Evolutionary conservation across 176 grass and related monocot species (phyloP), one percentile per base, ranked within the genome.

Genomic region (Pontederia crassipes): DNA sequence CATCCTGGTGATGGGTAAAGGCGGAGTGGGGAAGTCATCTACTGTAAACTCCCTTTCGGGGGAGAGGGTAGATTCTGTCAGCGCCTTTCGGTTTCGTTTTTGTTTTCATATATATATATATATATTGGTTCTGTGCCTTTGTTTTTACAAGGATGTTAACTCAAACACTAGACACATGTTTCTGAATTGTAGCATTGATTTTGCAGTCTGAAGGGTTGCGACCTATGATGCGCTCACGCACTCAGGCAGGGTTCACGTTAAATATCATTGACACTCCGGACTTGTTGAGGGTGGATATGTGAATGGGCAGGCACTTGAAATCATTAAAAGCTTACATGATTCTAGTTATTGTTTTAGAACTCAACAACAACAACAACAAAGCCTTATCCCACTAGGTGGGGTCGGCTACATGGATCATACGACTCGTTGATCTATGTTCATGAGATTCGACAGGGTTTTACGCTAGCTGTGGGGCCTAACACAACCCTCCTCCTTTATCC

Each of bases 201-300:
- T 55, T 77, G 63, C 72, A 98, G 93, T 98, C 88, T 12, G 88
- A 98, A 77, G 88, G 93, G 72, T 62, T 98, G 72, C 82, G 93
- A 32, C 84, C 93, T 0, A 86, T 57, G 57, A 98, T 92, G 85
- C 92, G 88, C 68, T 81, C 77, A 26, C 79, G 88, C 49, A 72
- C 74, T 13, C 66, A 79, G 24, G 88, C 84, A 11, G 88, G 84
- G 9, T 98, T 98, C 81, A 98, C 93, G 56, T 83, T 92, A 72
- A 92, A 85, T 80, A 83, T 98, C 29, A 98, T 98, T 4, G 84
- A 98, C 61, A 98, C 93, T 27, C 93, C 93, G 88, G 93, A 57
- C 74, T 98, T 56, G 86, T 93, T 54, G 93, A 98, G 83, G 88
- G 85, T 74, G 93, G 93, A 54, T 98, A 98, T 76, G 82, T 98